A percentile compares a stretch with the other conserved stretches of the same genome.
phyloP scores from a whole-genome alignment of 164 flowering plant genomes.

The Dillenia suffruticosa region DNA sequence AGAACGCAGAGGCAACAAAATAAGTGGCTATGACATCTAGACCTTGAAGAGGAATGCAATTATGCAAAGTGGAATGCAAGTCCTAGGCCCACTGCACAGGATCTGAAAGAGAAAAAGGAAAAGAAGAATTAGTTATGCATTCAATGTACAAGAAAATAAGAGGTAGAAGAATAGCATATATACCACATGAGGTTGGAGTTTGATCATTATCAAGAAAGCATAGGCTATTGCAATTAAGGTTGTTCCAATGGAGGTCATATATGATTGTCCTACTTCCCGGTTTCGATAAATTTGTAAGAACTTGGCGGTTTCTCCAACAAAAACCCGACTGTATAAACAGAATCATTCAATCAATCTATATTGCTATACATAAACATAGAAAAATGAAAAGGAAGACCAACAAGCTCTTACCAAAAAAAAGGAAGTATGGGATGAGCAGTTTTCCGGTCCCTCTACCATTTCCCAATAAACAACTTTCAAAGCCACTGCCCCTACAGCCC shows the following conservation, averaged over 20 bases:
- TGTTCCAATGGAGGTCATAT: slow-evolving; percentile 82
- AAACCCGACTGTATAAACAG: too few relatives aligned
- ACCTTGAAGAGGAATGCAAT: slow-evolving; percentile 91
- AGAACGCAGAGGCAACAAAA: too few relatives aligned
- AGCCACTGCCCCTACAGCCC: too few relatives aligned
- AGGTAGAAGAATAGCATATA: slow-evolving; percentile 1
- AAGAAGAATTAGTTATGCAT: background rate
- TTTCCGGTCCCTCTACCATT: too few relatives aligned
- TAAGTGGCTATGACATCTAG: background rate
- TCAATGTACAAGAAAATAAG: background rate
- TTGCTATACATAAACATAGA: too few relatives aligned
- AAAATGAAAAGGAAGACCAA: too few relatives aligned
- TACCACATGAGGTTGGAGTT: slow-evolving; percentile 92
- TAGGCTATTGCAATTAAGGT: slow-evolving; percentile 77
- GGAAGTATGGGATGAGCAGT: too few relatives aligned
- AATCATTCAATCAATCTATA: too few relatives aligned
- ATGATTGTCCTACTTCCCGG: slow-evolving; percentile 95
- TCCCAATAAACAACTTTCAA: too few relatives aligned
- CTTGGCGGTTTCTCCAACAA: slow-evolving; percentile 22
- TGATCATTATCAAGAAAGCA: slow-evolving; percentile 76
- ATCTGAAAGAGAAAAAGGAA: slow-evolving; percentile 37
- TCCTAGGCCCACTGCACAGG: slow-evolving; percentile 97
- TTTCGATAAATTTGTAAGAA: slow-evolving; percentile 85
- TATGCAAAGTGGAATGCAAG: slow-evolving; percentile 81
- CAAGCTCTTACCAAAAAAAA: too few relatives aligned